phyloP scores from a whole-genome alignment of 768 basidiomycete species.

The Cystobasidium ongulense region DNA sequence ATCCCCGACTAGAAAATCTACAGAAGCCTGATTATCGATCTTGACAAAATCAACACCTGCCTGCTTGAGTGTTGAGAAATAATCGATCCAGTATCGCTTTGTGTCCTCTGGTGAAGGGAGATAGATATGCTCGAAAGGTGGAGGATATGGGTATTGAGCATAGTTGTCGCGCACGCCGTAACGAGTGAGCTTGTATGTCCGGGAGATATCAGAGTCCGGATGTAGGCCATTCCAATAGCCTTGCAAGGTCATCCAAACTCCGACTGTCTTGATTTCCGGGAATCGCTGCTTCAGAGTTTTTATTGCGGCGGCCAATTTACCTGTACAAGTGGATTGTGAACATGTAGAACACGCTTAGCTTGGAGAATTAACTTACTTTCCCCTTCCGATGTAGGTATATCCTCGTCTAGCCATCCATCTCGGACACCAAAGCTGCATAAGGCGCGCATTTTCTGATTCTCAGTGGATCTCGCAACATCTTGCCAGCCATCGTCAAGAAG shows the following conservation, averaged over 20 bases:
- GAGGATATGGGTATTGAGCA: neutral
- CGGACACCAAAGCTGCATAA: conserved; percentile 31
- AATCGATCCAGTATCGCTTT: conserved; percentile 30
- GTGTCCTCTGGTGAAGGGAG: conserved; percentile 30
- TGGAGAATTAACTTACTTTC: neutral
- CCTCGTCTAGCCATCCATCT: conserved; percentile 29
- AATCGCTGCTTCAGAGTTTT: conserved; percentile 27
- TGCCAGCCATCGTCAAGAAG: conserved; percentile 42
- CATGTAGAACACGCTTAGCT: neutral
- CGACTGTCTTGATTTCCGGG: conserved; percentile 34
- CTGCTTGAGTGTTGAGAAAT: conserved; percentile 32
- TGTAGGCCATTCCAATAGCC: conserved; percentile 38
- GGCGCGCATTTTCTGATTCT: neutral
- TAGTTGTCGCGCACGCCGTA: neutral
- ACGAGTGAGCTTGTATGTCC: conserved; percentile 22
- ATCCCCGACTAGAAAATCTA: conserved; percentile 30
- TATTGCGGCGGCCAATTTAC: conserved; percentile 1
- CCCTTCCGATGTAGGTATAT: neutral
- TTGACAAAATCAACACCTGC: conserved; percentile 40
- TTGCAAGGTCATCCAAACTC: conserved; percentile 39
- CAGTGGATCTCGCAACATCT: conserved; percentile 17
- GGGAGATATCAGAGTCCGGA: conserved; percentile 21
- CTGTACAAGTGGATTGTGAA: neutral
- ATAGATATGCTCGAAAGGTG: neutral
- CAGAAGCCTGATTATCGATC: conserved; percentile 39